phyloP scores from a whole-genome alignment of 2,329 filamentous ascomycete species.

The Purpureocillium takamizusanense region DNA sequence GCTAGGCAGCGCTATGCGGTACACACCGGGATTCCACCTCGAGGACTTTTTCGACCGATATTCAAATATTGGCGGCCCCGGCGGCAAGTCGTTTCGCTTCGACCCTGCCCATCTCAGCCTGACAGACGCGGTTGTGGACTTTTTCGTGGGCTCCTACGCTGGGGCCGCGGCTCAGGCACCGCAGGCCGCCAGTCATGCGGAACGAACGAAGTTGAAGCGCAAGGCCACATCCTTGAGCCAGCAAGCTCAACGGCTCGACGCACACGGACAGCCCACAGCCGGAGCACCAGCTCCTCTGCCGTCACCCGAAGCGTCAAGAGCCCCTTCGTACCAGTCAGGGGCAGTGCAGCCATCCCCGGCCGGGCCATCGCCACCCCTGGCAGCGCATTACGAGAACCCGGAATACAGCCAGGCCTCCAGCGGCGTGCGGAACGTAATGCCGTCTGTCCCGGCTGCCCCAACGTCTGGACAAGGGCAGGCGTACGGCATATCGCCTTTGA shows the following conservation, averaged over 20 bases:
- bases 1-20: constrained; percentile 56
- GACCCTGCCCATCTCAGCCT: constrained; percentile 69
- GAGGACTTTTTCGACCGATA: constrained; percentile 87
- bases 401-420: neutral
- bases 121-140: constrained; percentile 55
- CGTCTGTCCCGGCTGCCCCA: neutral
- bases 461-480: constrained; percentile 7
- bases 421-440: neutral
- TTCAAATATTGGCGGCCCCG: constrained; percentile 42
- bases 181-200: constrained; percentile 19
- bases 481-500: constrained; percentile 9
- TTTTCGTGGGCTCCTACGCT: constrained; percentile 45
- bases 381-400: neutral
- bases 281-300: neutral
- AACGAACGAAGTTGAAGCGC: constrained; percentile 17
- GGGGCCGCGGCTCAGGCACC: constrained; percentile 39
- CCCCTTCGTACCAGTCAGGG: neutral
- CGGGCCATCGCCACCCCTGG: neutral
- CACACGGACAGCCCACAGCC: neutral
- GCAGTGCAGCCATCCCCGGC: neutral
- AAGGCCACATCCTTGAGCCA: neutral
- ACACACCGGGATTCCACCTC: constrained; percentile 71
- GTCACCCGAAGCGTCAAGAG: neutral
- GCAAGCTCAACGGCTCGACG: neutral
- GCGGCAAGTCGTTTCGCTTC: constrained; percentile 53